Conservation (phyloP, 305 asterid genomes). For the Ruellia speciosa region DNA sequence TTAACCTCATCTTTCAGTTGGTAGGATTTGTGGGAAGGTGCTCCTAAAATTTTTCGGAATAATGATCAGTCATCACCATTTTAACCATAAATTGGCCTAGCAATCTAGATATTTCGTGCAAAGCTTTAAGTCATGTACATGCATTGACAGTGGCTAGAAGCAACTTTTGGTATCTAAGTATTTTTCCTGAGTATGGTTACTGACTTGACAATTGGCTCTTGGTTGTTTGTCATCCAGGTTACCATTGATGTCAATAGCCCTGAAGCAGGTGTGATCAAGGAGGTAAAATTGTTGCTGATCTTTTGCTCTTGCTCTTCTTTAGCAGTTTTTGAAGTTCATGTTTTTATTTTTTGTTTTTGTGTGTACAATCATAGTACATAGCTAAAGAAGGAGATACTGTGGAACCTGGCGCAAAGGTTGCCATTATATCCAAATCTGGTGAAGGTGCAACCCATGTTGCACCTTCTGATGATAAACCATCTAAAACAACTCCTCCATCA, state of each 20-base stretch:
- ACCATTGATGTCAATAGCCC: conserved; percentile 97
- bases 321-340: neutral
- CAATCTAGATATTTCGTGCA: neutral
- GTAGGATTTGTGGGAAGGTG: neutral
- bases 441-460: conserved; percentile 82
- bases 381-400: conserved; percentile 98
- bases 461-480: conserved; percentile 71
- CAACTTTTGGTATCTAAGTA: conserved; percentile 1
- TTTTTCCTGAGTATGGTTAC: conserved; percentile 12
- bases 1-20: neutral
- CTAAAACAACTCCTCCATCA: conserved; percentile 50
- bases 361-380: conserved; percentile 37
- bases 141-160: conserved; percentile 4
- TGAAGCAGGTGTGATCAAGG: conserved; percentile 89
- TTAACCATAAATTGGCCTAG: conserved; percentile 8
- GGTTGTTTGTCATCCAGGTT: conserved; percentile 45
- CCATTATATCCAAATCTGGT: conserved; percentile 79
- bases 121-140: conserved; percentile 6
- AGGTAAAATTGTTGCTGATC: conserved; percentile 42
- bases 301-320: conserved; percentile 7
- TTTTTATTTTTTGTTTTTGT: neutral
- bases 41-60: conserved; percentile 7
- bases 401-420: conserved; percentile 90
- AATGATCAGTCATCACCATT: conserved; percentile 4
- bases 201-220: conserved; percentile 20